These are phyloP conservation scores for Aspergillus sp. DNA, from an alignment of 2,329 filamentous ascomycete species.

Conservation along the genomic window DNA sequence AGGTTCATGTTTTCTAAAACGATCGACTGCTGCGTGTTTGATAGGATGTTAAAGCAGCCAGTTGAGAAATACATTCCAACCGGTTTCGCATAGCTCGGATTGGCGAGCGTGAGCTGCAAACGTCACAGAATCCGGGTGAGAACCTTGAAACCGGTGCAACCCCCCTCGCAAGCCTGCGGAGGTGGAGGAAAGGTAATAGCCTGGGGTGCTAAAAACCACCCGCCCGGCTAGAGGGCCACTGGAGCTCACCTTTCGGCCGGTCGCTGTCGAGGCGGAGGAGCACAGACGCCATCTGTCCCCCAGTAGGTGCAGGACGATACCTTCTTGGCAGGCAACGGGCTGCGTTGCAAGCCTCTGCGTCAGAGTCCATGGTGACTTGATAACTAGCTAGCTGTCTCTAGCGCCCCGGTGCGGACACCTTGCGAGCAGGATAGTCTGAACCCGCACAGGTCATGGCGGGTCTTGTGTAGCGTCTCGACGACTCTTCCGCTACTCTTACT, in stretches of 20 bases:
- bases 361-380: conserved; percentile 10
- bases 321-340: conserved; percentile 20
- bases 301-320: conserved; percentile 14
- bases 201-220: conserved; percentile 1
- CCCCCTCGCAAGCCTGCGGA: not conserved
- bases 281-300: conserved; percentile 20
- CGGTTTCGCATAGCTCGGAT: not conserved
- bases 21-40: not conserved
- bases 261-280: conserved; percentile 12
- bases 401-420: not conserved
- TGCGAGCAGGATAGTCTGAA: not conserved
- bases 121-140: not conserved
- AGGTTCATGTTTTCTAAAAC: not conserved
- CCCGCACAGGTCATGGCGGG: conserved; percentile 3
- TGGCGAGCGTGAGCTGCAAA: not conserved
- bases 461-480: conserved; percentile 5
- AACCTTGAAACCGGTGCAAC: not conserved
- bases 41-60: not conserved
- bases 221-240: not conserved
- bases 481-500: not conserved
- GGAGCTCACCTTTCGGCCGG: conserved; percentile 10
- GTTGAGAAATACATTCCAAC: not conserved
- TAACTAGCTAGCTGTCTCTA: conserved; percentile 4
- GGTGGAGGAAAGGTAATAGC: not conserved
- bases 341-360: conserved; percentile 18